Evolutionary conservation across 2,329 filamentous ascomycete genomes (phyloP).

Genomic region (Neopestalotiopsis sp.): DNA sequence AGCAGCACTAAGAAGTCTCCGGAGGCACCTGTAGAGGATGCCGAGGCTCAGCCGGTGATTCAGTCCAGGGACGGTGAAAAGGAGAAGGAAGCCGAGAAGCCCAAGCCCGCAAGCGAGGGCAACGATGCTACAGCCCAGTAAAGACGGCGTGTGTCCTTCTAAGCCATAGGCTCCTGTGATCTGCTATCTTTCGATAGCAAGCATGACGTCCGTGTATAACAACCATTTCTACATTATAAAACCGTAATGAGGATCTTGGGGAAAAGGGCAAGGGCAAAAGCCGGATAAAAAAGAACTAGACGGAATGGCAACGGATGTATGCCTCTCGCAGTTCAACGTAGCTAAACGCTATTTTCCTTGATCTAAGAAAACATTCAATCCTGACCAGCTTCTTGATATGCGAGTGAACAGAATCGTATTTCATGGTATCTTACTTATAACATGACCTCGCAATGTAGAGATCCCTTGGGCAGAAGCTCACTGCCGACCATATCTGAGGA

Average conservation of each 20-base stretch:
- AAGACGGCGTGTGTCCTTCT: not conserved
- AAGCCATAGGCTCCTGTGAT: not conserved
- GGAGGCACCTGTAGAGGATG: constrained; percentile 30
- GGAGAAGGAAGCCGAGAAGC: constrained; percentile 57
- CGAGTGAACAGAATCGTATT: not conserved
- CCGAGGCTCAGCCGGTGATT: constrained; percentile 47
- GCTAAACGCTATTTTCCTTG: constrained; percentile 12
- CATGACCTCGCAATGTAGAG: not conserved
- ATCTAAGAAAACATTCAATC: constrained; percentile 2
- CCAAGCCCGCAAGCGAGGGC: constrained; percentile 68
- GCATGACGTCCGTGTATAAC: constrained; percentile 2
- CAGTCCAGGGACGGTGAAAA: constrained; percentile 64
- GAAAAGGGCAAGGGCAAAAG: constrained; percentile 6
- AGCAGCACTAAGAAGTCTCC: constrained; percentile 55
- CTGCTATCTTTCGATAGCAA: not conserved
- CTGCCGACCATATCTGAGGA: too few species aligned
- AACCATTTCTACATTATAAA: constrained; percentile 1
- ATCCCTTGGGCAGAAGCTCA: too few species aligned
- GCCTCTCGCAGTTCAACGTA: not conserved
- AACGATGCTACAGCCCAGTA: constrained; percentile 55
- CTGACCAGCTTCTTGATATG: not conserved
- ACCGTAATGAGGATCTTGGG: constrained; percentile 16
- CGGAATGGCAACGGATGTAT: constrained; percentile 4
- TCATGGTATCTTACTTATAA: not conserved
- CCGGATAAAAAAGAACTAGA: not conserved